These are phyloP conservation scores for Simmondsia chinensis DNA, from an alignment of 148 eudicot species.

Conservation along the genomic window DNA sequence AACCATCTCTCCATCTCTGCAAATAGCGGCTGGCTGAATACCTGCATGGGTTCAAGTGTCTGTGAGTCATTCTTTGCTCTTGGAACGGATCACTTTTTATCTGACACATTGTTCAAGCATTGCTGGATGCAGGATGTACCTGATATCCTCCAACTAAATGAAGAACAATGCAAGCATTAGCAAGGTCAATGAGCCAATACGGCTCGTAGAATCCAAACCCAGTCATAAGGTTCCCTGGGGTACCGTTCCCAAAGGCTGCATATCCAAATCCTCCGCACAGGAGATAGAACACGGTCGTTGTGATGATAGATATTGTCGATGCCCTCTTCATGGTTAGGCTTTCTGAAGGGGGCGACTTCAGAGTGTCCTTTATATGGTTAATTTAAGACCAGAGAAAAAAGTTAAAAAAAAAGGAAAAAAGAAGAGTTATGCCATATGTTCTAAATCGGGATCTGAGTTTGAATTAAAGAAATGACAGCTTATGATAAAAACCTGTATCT, in stretches of 20 bases:
- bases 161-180: constrained; percentile 72
- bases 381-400: background rate
- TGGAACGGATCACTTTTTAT: too few species aligned
- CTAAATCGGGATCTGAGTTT: background rate
- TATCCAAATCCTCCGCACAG: constrained; percentile 87
- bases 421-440: background rate
- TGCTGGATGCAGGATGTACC: too few species aligned
- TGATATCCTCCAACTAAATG: constrained; percentile 88
- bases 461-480: background rate
- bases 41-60: constrained; percentile 15
- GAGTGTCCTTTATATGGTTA: constrained; percentile 76
- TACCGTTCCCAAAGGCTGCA: constrained; percentile 70
- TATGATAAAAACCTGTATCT: constrained; percentile 81
- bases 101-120: too few species aligned
- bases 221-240: constrained; percentile 84
- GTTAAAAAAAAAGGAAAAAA: background rate
- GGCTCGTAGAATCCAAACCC: constrained; percentile 88
- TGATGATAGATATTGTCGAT: constrained; percentile 29
- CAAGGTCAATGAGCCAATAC: constrained; percentile 74
- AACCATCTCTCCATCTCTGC: constrained; percentile 33
- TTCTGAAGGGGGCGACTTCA: constrained; percentile 67
- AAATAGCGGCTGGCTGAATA: constrained; percentile 58
- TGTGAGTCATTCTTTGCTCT: background rate
- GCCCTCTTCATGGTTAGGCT: constrained; percentile 64
- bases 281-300: constrained; percentile 69